Percentiles rank a stretch among this genome's conserved stretches.
These are phyloP conservation scores for Trichoderma pleuroti DNA, from an alignment of 2,329 filamentous ascomycete genomes.

Conservation along the genomic window DNA sequence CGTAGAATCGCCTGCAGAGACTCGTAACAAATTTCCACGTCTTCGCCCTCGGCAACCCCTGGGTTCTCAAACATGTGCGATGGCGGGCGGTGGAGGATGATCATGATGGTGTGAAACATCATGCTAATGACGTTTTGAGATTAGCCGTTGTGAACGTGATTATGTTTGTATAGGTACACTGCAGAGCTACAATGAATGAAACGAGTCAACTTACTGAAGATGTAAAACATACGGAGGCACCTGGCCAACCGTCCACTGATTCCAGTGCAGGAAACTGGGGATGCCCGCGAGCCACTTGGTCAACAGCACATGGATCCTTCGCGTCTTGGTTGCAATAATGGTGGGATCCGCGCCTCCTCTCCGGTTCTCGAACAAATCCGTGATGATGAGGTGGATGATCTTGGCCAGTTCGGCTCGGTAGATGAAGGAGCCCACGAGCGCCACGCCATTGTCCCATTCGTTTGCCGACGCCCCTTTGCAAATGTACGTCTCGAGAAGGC, in stretches of 20 bases:
- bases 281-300: constrained; percentile 46
- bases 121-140: constrained; percentile 30
- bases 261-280: constrained; percentile 48
- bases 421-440: constrained; percentile 43
- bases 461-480: constrained; percentile 42
- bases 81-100: constrained; percentile 49
- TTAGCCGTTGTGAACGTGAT: constrained; percentile 21
- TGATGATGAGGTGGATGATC: constrained; percentile 48
- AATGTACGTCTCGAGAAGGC: constrained; percentile 47
- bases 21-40: constrained; percentile 49
- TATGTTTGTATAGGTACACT: no score
- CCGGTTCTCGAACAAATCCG: constrained; percentile 49
- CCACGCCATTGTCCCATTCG: constrained; percentile 45
- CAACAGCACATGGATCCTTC: constrained; percentile 45
- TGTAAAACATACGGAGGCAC: constrained; percentile 46
- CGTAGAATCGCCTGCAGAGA: constrained; percentile 45
- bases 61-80: constrained; percentile 41
- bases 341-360: constrained; percentile 39
- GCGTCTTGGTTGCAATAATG: constrained; percentile 41
- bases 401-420: constrained; percentile 48
- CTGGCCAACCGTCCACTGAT: constrained; percentile 47
- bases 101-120: constrained; percentile 50
- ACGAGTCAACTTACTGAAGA: constrained; percentile 44
- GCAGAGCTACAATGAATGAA: no score
- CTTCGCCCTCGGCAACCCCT: constrained; percentile 39